Evolutionary conservation across 768 basidiomycete genomes (phyloP), one percentile per base, ranked within the genome.

Genomic region (Suillus decipiens): DNA sequence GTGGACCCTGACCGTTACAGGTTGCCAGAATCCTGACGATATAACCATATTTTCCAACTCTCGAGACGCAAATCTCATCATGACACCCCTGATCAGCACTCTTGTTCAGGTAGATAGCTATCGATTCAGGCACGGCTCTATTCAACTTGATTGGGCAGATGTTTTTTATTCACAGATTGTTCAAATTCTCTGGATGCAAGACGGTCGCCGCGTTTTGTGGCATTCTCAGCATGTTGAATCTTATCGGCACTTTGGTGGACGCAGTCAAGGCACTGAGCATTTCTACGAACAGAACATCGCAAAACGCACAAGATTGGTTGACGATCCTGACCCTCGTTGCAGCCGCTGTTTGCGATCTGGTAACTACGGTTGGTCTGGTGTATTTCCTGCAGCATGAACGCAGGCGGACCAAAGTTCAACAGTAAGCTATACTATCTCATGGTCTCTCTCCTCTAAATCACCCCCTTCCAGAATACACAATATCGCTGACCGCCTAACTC

Each of bases 11-110:
- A 33, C 36, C 12, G 61, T 62, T 12, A 8, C 61, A 24, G 34
- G 36, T 5, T 62, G 37, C 54, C 43, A 61, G 10, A 4, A 64
- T 42, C 59, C 51, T 37, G 19, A 54, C 7, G 22, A 55, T 31
- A 37, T 64, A 43, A 64, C 61, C 37, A 64, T 64, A 47, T 64
- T 63, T n/a, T 37, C 63, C 15, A 41, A 5, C 9, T 37, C 63
- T 11, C 61, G 63, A n/a, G 42, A 34, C 7, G 61, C 39, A 17
- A 64, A 61, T 33, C 10, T 64, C 28, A 31, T 62, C 31, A 5
- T 62, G 61, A 62, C 43, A 10, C 63, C 61, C 24, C 56, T 62
- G 34, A 57, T 64, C 12, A 56, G 53, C 41, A 62, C 55, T 37
- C 43, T 62, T 37, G 61, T 55, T 24, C 61, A 62, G 61, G 61